Base-by-base conservation (phyloP, 176 grass and related monocot genomes). In the Aegilops longissima region DNA sequence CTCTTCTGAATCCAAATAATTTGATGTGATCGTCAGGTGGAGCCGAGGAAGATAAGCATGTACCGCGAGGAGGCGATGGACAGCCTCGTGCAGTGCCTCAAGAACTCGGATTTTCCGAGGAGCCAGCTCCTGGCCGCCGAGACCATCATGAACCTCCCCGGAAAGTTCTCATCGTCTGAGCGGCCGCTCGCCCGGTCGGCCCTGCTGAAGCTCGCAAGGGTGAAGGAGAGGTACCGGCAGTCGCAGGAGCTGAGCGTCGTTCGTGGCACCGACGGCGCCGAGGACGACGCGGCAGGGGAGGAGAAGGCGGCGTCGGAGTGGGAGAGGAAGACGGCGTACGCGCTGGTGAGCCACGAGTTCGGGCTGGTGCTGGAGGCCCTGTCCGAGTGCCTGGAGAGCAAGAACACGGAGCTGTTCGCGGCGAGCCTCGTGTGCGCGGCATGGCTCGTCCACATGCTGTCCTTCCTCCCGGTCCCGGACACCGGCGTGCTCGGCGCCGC, bases 41-140 rank as follows among this genome's bases (percentile, higher is more conserved):
- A 95, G 52, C 93, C 90, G 80, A 92, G 90, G 80, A 95, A 95
- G 84, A 90, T 90, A 5, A 94, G 90, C 77, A 88, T 95, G 79
- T 95, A 95, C 73, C 74, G 89, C 2, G 93, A 95, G 78, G 93
- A 95, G 76, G 90, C 90, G 3, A 27, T 95, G 76, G 89, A 91
- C 47, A 80, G 76, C 89, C 89, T 91, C 0, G 79, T 87, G 8
- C 74, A 83, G 66, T 84, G 90, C 88, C 93, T 95, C 14, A 95
- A 82, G 85, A 92, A 88, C 86, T 31, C 44, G 2, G 87, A 92
- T 58, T 92, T 83, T 4, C 90, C 90, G 3, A 74, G 90, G 33
- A 90, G 77, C 78, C 93, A 95, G 77, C 80, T 95, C 38, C 88
- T 90, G 12, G 88, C 93, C 67, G 85, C 93, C 73, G 90, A 92